Percentiles rank a stretch among this genome's conserved stretches.
Conservation (phyloP, 805 yeast genomes). For the Cyberlindnera mrakii region DNA sequence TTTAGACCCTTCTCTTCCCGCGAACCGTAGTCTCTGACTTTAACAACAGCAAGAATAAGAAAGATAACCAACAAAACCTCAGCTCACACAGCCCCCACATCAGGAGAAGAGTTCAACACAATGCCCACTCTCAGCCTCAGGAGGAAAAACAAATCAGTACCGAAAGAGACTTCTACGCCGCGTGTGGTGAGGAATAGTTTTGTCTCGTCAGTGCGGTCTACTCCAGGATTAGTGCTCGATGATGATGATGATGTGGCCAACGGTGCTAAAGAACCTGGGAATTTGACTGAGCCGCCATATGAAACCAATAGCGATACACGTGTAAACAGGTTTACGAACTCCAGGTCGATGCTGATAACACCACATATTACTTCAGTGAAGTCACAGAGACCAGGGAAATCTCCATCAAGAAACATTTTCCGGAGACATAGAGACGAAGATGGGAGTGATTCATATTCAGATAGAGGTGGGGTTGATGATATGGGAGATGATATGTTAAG, state of each 20-base stretch:
- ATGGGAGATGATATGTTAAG: background rate
- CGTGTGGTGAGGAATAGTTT: background rate
- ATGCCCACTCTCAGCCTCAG: background rate
- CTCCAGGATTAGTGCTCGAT: background rate
- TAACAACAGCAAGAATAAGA: too few species aligned
- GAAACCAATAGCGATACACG: background rate
- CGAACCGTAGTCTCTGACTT: too few species aligned
- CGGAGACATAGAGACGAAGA: background rate
- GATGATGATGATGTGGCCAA: too few species aligned
- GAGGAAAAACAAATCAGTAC: background rate
- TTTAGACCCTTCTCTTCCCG: too few species aligned
- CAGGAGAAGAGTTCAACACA: background rate
- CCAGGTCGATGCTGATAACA: too few species aligned
- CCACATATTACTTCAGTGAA: too few species aligned
- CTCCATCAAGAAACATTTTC: background rate
- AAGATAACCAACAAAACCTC: too few species aligned
- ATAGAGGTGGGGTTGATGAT: background rate
- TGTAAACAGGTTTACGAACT: too few species aligned
- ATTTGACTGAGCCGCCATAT: background rate
- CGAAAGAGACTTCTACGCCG: background rate
- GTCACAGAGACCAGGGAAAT: background rate
- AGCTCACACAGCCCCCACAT: background rate
- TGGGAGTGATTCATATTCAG: background rate
- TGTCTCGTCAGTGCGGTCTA: background rate
- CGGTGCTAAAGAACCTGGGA: background rate